phyloP scores from a whole-genome alignment of 441 rosid genomes.

The Viola pubescens region DNA sequence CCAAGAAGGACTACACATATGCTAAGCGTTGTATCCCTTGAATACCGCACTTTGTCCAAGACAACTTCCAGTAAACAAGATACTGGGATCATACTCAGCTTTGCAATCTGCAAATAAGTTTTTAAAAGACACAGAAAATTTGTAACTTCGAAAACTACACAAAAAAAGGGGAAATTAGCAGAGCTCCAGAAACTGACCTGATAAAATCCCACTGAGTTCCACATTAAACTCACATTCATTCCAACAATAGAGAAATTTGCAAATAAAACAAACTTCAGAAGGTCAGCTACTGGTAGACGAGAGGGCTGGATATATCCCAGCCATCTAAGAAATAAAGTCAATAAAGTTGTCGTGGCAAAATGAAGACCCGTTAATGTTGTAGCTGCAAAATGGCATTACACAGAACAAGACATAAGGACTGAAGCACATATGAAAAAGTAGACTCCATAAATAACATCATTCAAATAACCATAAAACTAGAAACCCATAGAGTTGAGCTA shows the following conservation, averaged over 20 bases:
- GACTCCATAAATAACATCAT: not conserved
- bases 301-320: constrained; percentile 78
- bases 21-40: constrained; percentile 98
- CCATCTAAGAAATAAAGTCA: constrained; percentile 71
- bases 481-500: no score
- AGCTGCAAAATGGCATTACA: constrained; percentile 47
- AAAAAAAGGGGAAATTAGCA: constrained; percentile 1
- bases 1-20: constrained; percentile 81
- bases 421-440: not conserved
- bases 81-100: constrained; percentile 96
- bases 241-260: constrained; percentile 98
- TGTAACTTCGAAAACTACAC: constrained; percentile 12
- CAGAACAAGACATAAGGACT: constrained; percentile 19
- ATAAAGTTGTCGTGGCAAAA: constrained; percentile 83
- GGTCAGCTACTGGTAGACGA: constrained; percentile 64
- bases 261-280: constrained; percentile 71
- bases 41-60: constrained; percentile 82
- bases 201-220: constrained; percentile 98
- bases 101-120: constrained; percentile 65
- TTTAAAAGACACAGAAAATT: not conserved
- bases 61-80: constrained; percentile 88
- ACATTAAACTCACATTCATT: constrained; percentile 96
- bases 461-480: no score
- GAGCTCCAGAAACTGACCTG: constrained; percentile 44
- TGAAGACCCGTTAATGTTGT: constrained; percentile 94